phyloP scores from a whole-genome alignment of 768 basidiomycete genomes.

The Boletus subparvulus region DNA sequence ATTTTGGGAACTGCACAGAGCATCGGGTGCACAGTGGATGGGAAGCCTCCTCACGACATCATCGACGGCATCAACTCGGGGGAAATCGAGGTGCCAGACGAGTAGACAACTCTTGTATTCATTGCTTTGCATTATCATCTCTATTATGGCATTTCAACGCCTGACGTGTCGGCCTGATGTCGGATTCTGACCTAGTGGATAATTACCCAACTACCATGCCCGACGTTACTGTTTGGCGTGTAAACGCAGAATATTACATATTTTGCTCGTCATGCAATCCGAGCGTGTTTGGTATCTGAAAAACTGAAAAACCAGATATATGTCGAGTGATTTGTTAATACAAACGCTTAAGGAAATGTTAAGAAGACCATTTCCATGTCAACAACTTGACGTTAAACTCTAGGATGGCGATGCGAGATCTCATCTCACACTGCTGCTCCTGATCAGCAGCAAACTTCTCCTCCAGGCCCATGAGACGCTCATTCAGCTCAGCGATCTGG shows the following conservation, averaged over 20 bases:
- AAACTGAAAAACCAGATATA: neutral
- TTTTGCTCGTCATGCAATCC: neutral
- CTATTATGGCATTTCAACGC: slow-evolving; percentile 12
- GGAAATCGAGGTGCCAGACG: slow-evolving; percentile 83
- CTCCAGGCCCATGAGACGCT: too few species aligned
- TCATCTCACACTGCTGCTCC: too few species aligned
- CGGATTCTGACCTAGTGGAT: neutral
- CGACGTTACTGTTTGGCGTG: neutral
- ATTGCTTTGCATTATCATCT: slow-evolving; percentile 12
- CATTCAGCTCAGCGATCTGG: too few species aligned
- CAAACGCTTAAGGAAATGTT: too few species aligned
- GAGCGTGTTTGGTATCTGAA: neutral
- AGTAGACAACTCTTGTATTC: slow-evolving; percentile 49
- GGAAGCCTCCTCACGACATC: slow-evolving; percentile 87
- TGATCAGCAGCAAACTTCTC: too few species aligned
- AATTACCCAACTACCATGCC: neutral
- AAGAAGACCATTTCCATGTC: too few species aligned
- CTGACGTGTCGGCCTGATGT: neutral
- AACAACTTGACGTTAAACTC: too few species aligned
- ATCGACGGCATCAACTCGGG: slow-evolving; percentile 85
- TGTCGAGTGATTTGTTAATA: too few species aligned
- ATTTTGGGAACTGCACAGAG: slow-evolving; percentile 97
- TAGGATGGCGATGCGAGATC: too few species aligned
- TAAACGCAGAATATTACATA: neutral
- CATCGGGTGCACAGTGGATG: slow-evolving; percentile 95